Base-by-base conservation (phyloP, 441 rosid species). In the Pelargonium fulgidum region DNA sequence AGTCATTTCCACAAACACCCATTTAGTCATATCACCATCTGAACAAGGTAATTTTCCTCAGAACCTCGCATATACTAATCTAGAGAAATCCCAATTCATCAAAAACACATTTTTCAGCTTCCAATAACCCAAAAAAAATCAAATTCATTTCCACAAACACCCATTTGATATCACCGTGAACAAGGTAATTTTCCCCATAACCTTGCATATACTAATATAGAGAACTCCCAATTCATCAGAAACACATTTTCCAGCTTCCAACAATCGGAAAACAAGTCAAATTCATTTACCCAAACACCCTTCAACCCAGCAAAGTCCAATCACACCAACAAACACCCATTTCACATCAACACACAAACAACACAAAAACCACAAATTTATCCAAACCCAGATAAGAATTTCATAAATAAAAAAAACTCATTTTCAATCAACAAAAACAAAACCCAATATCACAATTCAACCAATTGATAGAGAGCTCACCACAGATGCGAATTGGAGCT, bases 401-500 rank as follows among this genome's bases (percentile, higher is more conserved):
- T 36, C 47, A 44, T 62, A 48, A 10, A 44, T 62, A 48, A 10
- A 22, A 33, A 67, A 12, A 17, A 62, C 39, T 12, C 22, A 61
- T 26, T 45, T 7, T 50, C 58, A 42, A 67, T 45, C 70, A 67
- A 47, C 48, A 9, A 42, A 48, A 12, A 42, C 16, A 62, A 33
- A 33, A 33, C 3, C 39, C 39, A 33, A 33, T 33, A 33, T 33
- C 39, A 0, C 39, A 33, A 33, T 33, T 33, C 39, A 5, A 33
- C 39, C 7, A 39, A 67, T 72, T 67, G 64, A 20, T 39, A 65
- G 72, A 77, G 72, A 24, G 71, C 87, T 73, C 68, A 94, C 98
- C 99, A 68, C 98, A 90, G 73, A 94, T 81, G 68, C 91, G 88
- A 74, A 94, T 73, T 3, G 99, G 99, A 73, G 98, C 97, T 70